Conservation (phyloP, 1,284 basidiomycete species). For the Naganishia sp. region DNA sequence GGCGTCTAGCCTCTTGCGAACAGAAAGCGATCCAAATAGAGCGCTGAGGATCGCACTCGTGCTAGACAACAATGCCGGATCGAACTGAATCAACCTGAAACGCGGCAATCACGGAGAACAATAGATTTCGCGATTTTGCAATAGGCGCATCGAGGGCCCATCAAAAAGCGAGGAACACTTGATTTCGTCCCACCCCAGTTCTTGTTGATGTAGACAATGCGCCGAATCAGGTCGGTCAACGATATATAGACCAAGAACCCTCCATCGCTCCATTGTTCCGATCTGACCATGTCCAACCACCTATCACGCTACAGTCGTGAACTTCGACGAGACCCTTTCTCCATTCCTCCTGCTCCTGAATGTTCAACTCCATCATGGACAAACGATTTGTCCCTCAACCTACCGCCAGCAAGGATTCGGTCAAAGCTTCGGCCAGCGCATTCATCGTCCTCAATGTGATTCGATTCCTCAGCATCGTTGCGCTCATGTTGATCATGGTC, state of each 20-base stretch:
- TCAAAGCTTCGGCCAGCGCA: constrained; percentile 45
- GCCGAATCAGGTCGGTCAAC: too few species aligned
- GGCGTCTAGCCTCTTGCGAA: too few species aligned
- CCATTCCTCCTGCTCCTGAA: background rate
- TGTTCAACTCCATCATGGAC: constrained; percentile 10
- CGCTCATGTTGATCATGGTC: constrained; percentile 68
- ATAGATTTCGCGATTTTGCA: background rate
- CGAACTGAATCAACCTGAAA: background rate
- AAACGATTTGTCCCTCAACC: constrained; percentile 20
- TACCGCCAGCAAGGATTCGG: constrained; percentile 18
- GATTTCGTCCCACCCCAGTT: too few species aligned
- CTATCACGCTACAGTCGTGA: background rate
- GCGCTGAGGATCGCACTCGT: too few species aligned
- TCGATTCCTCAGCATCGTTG: constrained; percentile 72
- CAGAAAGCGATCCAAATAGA: too few species aligned
- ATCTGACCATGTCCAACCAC: background rate
- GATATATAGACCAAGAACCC: too few species aligned
- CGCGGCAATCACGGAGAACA: background rate
- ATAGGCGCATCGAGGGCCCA: background rate
- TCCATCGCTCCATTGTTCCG: constrained; percentile 3
- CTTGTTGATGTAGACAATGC: too few species aligned
- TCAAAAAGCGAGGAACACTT: too few species aligned
- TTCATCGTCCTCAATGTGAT: constrained; percentile 78
- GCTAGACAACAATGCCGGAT: too few species aligned
- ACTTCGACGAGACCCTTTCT: background rate